Conservation (phyloP, 2,329 filamentous ascomycete genomes). For the Tolypocladium pustulatum region DNA sequence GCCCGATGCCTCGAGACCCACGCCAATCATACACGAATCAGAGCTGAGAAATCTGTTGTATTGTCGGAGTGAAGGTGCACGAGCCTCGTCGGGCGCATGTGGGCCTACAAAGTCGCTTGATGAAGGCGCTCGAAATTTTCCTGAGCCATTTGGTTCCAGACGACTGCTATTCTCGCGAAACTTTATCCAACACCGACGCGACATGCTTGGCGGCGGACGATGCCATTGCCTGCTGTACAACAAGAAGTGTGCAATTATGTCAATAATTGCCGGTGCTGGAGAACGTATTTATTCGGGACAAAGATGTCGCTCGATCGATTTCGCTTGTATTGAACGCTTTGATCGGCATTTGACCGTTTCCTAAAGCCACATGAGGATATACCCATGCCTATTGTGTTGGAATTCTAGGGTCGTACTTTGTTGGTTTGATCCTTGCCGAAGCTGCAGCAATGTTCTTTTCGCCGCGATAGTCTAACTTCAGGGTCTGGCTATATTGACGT, state of each 20-base stretch:
- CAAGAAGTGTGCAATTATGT: neutral
- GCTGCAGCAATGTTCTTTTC: neutral
- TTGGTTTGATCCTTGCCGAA: too few species aligned
- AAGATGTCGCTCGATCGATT: neutral
- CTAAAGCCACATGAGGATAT: neutral
- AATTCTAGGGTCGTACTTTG: neutral
- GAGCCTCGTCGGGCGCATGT: neutral
- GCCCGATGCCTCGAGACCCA: conserved; percentile 45
- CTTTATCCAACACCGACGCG: too few species aligned
- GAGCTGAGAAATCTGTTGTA: conserved; percentile 41
- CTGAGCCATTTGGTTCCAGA: neutral
- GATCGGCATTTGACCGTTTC: neutral
- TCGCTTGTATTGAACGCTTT: neutral
- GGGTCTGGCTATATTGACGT: too few species aligned
- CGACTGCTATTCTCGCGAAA: neutral
- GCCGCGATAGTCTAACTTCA: too few species aligned
- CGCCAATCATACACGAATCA: conserved; percentile 37
- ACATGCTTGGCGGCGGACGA: neutral
- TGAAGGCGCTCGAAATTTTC: neutral
- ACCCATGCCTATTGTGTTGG: neutral
- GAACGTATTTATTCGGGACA: neutral
- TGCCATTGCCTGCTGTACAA: neutral
- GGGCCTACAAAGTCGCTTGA: neutral
- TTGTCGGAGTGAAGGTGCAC: conserved; percentile 21
- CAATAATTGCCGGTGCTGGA: neutral